Evolutionary conservation across 495 filamentous ascomycete species (phyloP).

Genomic region (Thermothielavioides terrestris): DNA sequence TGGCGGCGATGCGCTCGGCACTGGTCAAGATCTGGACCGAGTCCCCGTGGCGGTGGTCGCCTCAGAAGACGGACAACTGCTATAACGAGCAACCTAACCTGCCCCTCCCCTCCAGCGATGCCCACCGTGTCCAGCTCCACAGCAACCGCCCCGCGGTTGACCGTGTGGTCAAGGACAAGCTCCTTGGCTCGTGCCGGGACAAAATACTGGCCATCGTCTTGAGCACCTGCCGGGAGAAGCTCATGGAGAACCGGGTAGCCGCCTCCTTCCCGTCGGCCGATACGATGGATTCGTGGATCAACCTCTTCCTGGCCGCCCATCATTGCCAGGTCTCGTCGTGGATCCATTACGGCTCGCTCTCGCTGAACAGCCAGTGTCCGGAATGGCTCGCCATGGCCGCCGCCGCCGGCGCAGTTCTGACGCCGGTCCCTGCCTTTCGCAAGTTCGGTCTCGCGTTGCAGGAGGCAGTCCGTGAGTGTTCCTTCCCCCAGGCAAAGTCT

Average conservation of each 20-base stretch:
- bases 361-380: slow-evolving; percentile 40
- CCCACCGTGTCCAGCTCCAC: slow-evolving; percentile 14
- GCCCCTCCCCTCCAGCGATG: slow-evolving; percentile 38
- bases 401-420: slow-evolving; percentile 48
- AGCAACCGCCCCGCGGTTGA: slow-evolving; percentile 9
- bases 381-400: slow-evolving; percentile 49
- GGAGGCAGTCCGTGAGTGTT: slow-evolving; percentile 43
- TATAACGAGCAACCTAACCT: slow-evolving; percentile 48
- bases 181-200: slow-evolving; percentile 45
- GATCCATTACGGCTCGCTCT: slow-evolving; percentile 52
- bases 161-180: slow-evolving; percentile 31
- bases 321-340: slow-evolving; percentile 42
- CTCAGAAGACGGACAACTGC: slow-evolving; percentile 40
- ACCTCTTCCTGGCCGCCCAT: slow-evolving; percentile 50
- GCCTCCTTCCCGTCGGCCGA: slow-evolving; percentile 53
- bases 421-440: slow-evolving; percentile 46
- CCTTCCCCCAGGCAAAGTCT: no score
- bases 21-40: slow-evolving; percentile 33
- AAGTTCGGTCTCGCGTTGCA: slow-evolving; percentile 56
- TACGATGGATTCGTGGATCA: slow-evolving; percentile 51
- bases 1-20: slow-evolving; percentile 24
- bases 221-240: slow-evolving; percentile 37
- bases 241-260: slow-evolving; percentile 40
- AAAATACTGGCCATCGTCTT: slow-evolving; percentile 51
- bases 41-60: slow-evolving; percentile 49